A percentile compares a stretch with the other conserved stretches of the same genome.
Evolutionary conservation across 805 yeast genomes (phyloP).

Genomic region (Teunomyces kruisii): DNA sequence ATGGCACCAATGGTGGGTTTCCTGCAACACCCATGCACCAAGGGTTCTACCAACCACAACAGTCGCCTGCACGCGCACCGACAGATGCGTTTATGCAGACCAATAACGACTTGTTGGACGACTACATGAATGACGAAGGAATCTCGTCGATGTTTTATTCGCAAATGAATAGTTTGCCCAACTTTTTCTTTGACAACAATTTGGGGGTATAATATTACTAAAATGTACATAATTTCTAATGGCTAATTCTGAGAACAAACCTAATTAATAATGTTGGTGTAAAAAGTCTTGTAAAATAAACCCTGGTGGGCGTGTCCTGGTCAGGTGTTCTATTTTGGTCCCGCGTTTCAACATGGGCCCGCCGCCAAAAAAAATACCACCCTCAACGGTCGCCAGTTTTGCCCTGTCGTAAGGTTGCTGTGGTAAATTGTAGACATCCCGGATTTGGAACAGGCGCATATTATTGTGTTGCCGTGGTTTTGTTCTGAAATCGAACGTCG

Average conservation of each 20-base stretch:
- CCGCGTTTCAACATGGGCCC: not conserved
- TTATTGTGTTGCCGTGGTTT: too few relatives aligned
- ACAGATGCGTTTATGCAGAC: not conserved
- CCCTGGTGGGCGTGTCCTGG: too few relatives aligned
- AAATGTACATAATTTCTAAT: too few relatives aligned
- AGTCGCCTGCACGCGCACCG: not conserved
- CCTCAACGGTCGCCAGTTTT: not conserved
- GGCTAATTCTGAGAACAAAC: too few relatives aligned
- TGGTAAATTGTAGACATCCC: too few relatives aligned
- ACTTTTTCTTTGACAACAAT: slow-evolving; percentile 39
- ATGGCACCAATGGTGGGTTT: not conserved
- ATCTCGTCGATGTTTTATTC: slow-evolving; percentile 19
- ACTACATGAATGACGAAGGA: slow-evolving; percentile 22
- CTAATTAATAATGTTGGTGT: too few relatives aligned
- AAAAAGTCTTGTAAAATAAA: too few relatives aligned
- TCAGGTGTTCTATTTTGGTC: too few relatives aligned
- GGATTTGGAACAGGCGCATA: too few relatives aligned
- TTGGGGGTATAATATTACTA: slow-evolving; percentile 14
- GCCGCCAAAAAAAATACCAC: not conserved
- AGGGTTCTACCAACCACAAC: not conserved
- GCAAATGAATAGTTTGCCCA: slow-evolving; percentile 33
- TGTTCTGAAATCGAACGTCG: too few relatives aligned
- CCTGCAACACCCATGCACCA: not conserved
- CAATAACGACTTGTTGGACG: slow-evolving; percentile 8
- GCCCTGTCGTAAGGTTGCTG: not conserved